These are phyloP conservation scores for Aureobasidium subglaciale DNA, from an alignment of 2,329 filamentous ascomycete species.

Conservation along the genomic window DNA sequence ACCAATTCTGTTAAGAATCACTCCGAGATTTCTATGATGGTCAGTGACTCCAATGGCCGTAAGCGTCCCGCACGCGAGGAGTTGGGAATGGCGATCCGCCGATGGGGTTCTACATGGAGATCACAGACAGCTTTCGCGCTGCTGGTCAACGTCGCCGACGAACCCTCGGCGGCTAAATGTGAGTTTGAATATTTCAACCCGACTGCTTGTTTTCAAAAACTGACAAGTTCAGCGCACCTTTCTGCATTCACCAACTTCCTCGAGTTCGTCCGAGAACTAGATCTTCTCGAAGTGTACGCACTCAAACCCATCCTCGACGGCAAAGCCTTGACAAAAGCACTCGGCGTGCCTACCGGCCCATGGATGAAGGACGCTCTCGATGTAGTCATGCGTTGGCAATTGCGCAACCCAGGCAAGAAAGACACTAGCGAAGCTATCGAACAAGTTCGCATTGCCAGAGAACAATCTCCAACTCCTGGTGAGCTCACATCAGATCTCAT, in stretches of 20 bases:
- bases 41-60: constrained; percentile 44
- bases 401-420: constrained; percentile 63
- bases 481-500: constrained; percentile 44
- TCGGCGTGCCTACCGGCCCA: constrained; percentile 63
- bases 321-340: constrained; percentile 58
- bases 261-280: constrained; percentile 41
- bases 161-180: constrained; percentile 36
- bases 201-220: neutral
- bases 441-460: constrained; percentile 33
- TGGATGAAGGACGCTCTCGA: constrained; percentile 81
- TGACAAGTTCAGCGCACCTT: constrained; percentile 34
- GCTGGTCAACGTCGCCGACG: constrained; percentile 51
- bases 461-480: constrained; percentile 32
- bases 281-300: constrained; percentile 44
- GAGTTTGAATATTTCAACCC: constrained; percentile 24
- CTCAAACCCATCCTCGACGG: constrained; percentile 60
- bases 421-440: constrained; percentile 46
- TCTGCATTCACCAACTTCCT: constrained; percentile 49
- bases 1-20: constrained; percentile 57
- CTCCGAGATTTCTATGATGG: constrained; percentile 55
- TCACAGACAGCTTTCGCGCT: constrained; percentile 63
- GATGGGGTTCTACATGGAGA: constrained; percentile 67
- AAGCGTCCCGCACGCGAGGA: constrained; percentile 50
- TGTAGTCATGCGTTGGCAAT: constrained; percentile 78
- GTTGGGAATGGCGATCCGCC: constrained; percentile 66